Percentiles rank a stretch among this genome's conserved stretches.
Conservation (phyloP, 2,329 filamentous ascomycete species). For the Pseudopyrenochaeta lycopersici region DNA sequence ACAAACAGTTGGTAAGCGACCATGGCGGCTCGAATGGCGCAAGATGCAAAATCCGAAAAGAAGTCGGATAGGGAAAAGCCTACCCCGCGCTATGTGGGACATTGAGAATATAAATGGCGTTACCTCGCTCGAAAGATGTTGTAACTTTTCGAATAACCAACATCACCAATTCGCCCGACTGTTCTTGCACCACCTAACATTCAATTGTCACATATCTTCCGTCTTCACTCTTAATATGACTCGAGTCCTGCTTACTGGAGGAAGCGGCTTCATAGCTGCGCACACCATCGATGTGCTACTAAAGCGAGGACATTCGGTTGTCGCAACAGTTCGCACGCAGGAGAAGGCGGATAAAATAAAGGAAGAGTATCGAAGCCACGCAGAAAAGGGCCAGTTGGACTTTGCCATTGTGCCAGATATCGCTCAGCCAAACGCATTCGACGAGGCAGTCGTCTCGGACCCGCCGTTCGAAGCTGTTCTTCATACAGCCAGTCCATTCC, state of each 20-base stretch:
- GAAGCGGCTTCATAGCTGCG: conserved; percentile 71
- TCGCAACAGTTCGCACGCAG: conserved; percentile 69
- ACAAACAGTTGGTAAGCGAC: conserved; percentile 15
- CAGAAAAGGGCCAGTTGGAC: conserved; percentile 65
- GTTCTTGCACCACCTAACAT: neutral
- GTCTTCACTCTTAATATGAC: conserved; percentile 38
- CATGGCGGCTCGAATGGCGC: conserved; percentile 9
- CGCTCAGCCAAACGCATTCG: conserved; percentile 73
- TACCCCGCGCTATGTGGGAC: conserved; percentile 24
- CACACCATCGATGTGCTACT: conserved; percentile 70
- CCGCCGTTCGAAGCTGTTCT: conserved; percentile 74
- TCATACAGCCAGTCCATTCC: conserved; percentile 67
- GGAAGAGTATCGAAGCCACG: conserved; percentile 58
- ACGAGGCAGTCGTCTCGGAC: conserved; percentile 65
- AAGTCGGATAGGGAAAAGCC: conserved; percentile 9
- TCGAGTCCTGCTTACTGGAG: conserved; percentile 57
- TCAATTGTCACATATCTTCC: neutral
- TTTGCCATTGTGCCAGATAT: conserved; percentile 78
- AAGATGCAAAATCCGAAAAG: conserved; percentile 13
- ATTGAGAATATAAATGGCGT: conserved; percentile 17
- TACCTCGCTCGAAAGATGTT: neutral
- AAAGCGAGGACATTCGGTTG: conserved; percentile 65
- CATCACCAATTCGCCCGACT: neutral
- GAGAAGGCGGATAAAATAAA: conserved; percentile 70
- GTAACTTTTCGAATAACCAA: neutral